Evolutionary conservation across 2,329 filamentous ascomycete species (phyloP).

Genomic region (Hymenoscyphus scutula): DNA sequence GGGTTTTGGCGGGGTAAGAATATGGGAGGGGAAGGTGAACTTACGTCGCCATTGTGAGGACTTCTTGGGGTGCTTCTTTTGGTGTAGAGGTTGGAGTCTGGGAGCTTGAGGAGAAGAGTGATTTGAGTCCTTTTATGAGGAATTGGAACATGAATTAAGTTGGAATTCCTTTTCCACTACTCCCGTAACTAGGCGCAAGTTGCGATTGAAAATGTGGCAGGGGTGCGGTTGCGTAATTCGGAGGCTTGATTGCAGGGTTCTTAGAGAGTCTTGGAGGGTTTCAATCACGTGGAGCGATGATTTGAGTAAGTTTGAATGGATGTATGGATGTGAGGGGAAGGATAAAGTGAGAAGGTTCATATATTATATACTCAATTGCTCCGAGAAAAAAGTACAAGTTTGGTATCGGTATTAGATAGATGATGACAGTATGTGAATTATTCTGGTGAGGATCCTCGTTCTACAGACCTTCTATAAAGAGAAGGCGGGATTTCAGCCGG

Average conservation of each 20-base stretch:
- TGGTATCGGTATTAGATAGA: not conserved
- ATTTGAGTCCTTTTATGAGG: constrained; percentile 5
- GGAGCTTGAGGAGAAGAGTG: not conserved
- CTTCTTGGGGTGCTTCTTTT: not conserved
- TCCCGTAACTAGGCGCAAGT: not conserved
- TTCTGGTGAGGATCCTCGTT: not conserved
- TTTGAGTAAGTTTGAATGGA: not conserved
- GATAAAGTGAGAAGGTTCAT: not conserved
- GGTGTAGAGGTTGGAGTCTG: not conserved
- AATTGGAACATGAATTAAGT: not conserved
- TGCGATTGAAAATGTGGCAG: constrained; percentile 1
- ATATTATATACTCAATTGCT: not conserved
- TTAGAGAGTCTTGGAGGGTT: constrained; percentile 2
- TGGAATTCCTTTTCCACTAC: not conserved
- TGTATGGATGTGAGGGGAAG: not conserved
- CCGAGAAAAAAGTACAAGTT: not conserved
- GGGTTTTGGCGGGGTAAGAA: constrained; percentile 32
- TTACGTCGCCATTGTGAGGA: constrained; percentile 19
- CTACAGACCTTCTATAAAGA: constrained; percentile 16
- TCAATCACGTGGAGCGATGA: constrained; percentile 7
- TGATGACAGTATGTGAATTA: not conserved
- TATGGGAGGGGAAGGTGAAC: constrained; percentile 8
- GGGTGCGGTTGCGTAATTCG: constrained; percentile 10
- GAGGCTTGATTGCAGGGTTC: constrained; percentile 9
- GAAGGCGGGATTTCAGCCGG: constrained; percentile 7